Conservation (phyloP, 352 stramenopile species). For the Pythium brachiatum region DNA sequence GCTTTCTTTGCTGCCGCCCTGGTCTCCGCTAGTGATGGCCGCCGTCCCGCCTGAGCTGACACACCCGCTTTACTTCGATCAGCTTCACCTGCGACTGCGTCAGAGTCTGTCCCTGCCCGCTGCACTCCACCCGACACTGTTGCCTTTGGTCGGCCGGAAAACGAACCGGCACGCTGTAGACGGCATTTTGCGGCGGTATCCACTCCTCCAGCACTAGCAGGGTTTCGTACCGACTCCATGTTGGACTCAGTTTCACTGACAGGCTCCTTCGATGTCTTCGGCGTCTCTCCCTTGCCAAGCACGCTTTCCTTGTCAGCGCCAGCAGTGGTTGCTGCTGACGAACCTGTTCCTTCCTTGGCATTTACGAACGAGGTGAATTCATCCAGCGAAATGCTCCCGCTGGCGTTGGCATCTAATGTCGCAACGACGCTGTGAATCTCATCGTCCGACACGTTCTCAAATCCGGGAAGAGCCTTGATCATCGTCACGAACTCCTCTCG, state of each 20-base stretch:
- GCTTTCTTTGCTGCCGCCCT: slow-evolving; percentile 17
- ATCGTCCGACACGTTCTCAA: slow-evolving; percentile 33
- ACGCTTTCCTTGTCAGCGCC: not conserved
- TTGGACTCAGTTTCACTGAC: not conserved
- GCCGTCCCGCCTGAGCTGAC: not conserved
- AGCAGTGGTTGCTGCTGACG: not conserved
- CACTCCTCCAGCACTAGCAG: not conserved
- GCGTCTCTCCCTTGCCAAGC: not conserved
- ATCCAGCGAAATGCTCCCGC: slow-evolving; percentile 49
- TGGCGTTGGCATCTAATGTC: slow-evolving; percentile 51
- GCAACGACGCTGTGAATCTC: slow-evolving; percentile 39
- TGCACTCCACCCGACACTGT: not conserved
- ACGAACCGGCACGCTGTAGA: slow-evolving; percentile 15
- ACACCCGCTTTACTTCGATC: not conserved
- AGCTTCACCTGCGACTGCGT: slow-evolving; percentile 15
- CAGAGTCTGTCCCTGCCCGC: slow-evolving; percentile 9
- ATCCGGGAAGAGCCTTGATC: slow-evolving; percentile 45
- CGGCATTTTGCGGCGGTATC: slow-evolving; percentile 2
- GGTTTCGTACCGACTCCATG: not conserved
- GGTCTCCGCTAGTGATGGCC: slow-evolving; percentile 19
- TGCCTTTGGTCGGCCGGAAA: slow-evolving; percentile 7
- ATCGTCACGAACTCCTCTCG: slow-evolving; percentile 44
- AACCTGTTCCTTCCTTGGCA: not conserved
- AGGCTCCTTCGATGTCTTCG: not conserved
- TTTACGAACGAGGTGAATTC: slow-evolving; percentile 50